A percentile compares a stretch with the other conserved stretches of the same genome.
phyloP scores from a whole-genome alignment of 1,284 basidiomycete species.

The Spongispora temasekensis region DNA sequence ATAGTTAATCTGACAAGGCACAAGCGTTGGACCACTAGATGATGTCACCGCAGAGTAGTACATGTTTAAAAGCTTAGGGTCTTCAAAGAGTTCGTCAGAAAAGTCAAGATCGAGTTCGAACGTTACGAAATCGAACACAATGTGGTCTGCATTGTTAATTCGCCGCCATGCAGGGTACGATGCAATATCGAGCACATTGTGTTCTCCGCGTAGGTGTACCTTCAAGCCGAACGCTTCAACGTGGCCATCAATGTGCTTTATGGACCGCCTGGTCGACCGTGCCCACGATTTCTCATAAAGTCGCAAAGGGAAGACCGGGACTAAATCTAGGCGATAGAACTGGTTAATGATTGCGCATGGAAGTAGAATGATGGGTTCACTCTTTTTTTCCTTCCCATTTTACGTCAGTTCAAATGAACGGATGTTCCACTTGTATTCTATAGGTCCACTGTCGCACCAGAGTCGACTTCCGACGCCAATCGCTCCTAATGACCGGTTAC shows the following conservation, averaged over 20 bases:
- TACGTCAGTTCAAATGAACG: too few relatives aligned
- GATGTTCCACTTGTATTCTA: too few relatives aligned
- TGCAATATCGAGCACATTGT: conserved; percentile 52
- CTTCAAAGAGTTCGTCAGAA: conserved; percentile 58
- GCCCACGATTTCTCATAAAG: conserved; percentile 46
- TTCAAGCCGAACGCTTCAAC: too few relatives aligned
- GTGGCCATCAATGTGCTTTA: conserved; percentile 48
- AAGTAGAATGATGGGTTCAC: too few relatives aligned
- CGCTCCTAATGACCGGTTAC: neutral
- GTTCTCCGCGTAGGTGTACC: conserved; percentile 56
- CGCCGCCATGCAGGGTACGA: conserved; percentile 58
- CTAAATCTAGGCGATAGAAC: too few relatives aligned
- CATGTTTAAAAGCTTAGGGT: conserved; percentile 53
- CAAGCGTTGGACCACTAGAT: conserved; percentile 68
- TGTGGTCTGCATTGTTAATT: conserved; percentile 65
- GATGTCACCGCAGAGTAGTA: conserved; percentile 61
- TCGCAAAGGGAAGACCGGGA: conserved; percentile 35
- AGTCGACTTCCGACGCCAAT: too few relatives aligned
- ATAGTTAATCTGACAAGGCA: conserved; percentile 1
- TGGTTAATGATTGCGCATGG: too few relatives aligned
- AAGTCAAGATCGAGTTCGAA: conserved; percentile 62
- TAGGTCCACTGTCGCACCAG: too few relatives aligned
- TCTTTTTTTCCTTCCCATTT: too few relatives aligned
- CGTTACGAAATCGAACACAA: conserved; percentile 65
- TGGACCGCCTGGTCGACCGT: conserved; percentile 52